Percentiles rank a stretch among this genome's conserved stretches.
These are phyloP conservation scores for Colletotrichum zoysiae DNA, from an alignment of 2,329 filamentous ascomycete species.

Conservation along the genomic window DNA sequence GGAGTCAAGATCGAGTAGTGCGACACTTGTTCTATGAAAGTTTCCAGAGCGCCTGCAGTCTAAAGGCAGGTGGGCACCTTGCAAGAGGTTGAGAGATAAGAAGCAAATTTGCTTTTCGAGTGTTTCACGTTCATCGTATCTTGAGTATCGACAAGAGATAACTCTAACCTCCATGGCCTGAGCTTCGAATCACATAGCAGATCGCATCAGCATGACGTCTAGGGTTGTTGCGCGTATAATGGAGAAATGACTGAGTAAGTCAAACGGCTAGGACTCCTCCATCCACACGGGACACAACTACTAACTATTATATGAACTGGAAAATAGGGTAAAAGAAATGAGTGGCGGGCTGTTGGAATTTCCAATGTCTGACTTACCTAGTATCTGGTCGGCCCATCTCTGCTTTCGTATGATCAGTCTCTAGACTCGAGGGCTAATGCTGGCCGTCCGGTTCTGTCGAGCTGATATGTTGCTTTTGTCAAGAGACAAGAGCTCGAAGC, in stretches of 20 bases:
- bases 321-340: background rate
- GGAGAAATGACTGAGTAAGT: background rate
- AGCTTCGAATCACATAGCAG: background rate
- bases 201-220: background rate
- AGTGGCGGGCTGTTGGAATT: background rate
- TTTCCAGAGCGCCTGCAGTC: background rate
- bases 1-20: background rate
- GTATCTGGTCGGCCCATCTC: background rate
- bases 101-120: background rate
- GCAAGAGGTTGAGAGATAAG: background rate
- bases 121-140: background rate
- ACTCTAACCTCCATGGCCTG: background rate
- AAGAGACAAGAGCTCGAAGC: background rate
- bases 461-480: background rate
- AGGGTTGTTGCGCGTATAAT: background rate
- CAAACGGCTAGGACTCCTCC: background rate
- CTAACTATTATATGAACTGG: background rate
- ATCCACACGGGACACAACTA: background rate
- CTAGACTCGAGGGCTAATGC: too few species aligned
- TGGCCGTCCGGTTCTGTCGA: background rate
- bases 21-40: background rate
- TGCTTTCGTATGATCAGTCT: background rate
- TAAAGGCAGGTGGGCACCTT: background rate
- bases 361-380: background rate
- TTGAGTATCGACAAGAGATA: background rate